Percentiles rank a stretch among this genome's conserved stretches.
Conservation (phyloP, 2,329 filamentous ascomycete genomes). For the Teratosphaeria viscida region DNA sequence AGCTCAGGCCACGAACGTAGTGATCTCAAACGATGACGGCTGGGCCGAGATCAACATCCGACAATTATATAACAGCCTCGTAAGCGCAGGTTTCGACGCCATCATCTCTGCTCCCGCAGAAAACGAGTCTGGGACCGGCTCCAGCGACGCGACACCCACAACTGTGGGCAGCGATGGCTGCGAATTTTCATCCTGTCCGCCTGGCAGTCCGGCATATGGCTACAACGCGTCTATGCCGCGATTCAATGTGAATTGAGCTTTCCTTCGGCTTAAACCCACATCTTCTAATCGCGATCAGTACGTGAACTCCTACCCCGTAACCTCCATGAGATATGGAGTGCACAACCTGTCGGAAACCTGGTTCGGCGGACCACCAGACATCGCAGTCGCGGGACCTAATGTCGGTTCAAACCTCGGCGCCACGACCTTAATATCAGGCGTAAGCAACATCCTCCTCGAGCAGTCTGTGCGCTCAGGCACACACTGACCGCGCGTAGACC, state of each 20-base stretch:
- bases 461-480: neutral
- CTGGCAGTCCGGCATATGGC: slow-evolving; percentile 46
- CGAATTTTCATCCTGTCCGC: slow-evolving; percentile 51
- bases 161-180: slow-evolving; percentile 31
- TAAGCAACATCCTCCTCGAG: neutral
- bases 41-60: slow-evolving; percentile 62
- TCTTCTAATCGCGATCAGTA: slow-evolving; percentile 35
- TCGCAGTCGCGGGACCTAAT: slow-evolving; percentile 58
- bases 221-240: slow-evolving; percentile 46
- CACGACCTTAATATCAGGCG: slow-evolving; percentile 48
- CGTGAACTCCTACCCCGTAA: slow-evolving; percentile 61
- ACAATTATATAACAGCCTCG: slow-evolving; percentile 47
- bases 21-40: slow-evolving; percentile 62
- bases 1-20: slow-evolving; percentile 36
- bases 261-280: neutral
- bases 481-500: slow-evolving; percentile 28
- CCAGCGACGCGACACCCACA: slow-evolving; percentile 8
- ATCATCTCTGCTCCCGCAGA: slow-evolving; percentile 57
- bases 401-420: slow-evolving; percentile 50
- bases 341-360: slow-evolving; percentile 43
- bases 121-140: slow-evolving; percentile 51
- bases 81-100: slow-evolving; percentile 46
- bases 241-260: slow-evolving; percentile 31
- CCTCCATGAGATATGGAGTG: slow-evolving; percentile 53
- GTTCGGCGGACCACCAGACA: slow-evolving; percentile 47